Conservation (phyloP, 768 basidiomycete genomes). For the Jaapia argillacea region DNA sequence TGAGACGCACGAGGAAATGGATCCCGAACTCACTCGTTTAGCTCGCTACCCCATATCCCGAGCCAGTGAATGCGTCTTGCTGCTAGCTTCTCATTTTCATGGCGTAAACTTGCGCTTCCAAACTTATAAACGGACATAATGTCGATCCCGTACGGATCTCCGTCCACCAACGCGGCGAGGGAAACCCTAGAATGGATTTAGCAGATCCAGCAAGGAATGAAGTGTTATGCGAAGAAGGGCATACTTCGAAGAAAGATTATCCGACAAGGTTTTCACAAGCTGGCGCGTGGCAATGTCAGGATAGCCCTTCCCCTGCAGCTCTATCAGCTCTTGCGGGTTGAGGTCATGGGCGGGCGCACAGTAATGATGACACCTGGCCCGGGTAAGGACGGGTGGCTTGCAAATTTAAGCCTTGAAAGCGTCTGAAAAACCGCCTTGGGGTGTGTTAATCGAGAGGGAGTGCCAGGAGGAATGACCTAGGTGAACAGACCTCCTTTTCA, state of each 20-base stretch:
- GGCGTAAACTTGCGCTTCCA: slow-evolving; percentile 62
- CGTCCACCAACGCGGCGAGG: slow-evolving; percentile 76
- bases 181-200: slow-evolving; percentile 45
- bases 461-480: too few relatives aligned
- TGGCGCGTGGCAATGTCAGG: slow-evolving; percentile 90
- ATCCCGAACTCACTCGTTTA: slow-evolving; percentile 37
- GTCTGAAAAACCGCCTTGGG: slow-evolving; percentile 90
- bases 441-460: too few relatives aligned
- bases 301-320: slow-evolving; percentile 95
- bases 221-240: slow-evolving; percentile 11
- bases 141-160: slow-evolving; percentile 86
- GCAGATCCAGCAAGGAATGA: background rate
- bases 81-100: slow-evolving; percentile 61
- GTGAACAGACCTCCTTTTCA: slow-evolving; percentile 88
- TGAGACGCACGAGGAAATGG: background rate
- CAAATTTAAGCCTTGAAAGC: slow-evolving; percentile 49
- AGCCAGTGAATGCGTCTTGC: slow-evolving; percentile 70
- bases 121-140: slow-evolving; percentile 83
- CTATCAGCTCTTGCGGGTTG: background rate
- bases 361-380: slow-evolving; percentile 74
- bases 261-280: slow-evolving; percentile 63
- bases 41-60: slow-evolving; percentile 65
- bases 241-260: slow-evolving; percentile 53
- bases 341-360: slow-evolving; percentile 25
- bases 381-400: slow-evolving; percentile 35